Conservation (phyloP, 768 basidiomycete genomes). For the Psilocybe azurescens region DNA sequence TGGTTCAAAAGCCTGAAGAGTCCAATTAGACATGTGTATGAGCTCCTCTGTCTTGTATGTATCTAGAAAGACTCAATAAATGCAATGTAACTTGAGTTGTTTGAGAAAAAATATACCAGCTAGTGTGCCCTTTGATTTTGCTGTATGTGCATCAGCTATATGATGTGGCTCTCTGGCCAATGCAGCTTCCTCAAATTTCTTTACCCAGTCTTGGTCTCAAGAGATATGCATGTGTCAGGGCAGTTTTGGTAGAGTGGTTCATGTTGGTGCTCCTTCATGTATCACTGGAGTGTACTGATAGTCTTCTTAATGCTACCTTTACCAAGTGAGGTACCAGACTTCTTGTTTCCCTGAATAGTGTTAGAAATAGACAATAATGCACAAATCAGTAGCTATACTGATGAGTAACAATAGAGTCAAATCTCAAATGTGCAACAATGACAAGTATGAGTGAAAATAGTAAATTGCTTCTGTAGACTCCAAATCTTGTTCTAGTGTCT, state of each 20-base stretch:
- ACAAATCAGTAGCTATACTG: too few species aligned
- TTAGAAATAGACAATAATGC: too few species aligned
- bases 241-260: constrained; percentile 14
- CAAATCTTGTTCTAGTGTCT: too few species aligned
- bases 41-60: constrained; percentile 31
- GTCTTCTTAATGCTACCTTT: constrained; percentile 30
- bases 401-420: too few species aligned
- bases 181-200: constrained; percentile 21
- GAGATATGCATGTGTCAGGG: constrained; percentile 21
- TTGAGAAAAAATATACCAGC: constrained; percentile 3
- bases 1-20: constrained; percentile 15
- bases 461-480: too few species aligned
- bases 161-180: constrained; percentile 24
- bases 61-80: constrained; percentile 18
- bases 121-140: constrained; percentile 26
- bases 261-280: constrained; percentile 25
- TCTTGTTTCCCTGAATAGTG: too few species aligned
- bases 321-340: too few species aligned
- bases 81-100: background rate
- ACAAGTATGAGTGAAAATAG: too few species aligned
- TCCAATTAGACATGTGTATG: constrained; percentile 24
- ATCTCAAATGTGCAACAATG: too few species aligned
- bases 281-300: constrained; percentile 33
- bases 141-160: constrained; percentile 14
- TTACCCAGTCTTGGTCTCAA: constrained; percentile 25